phyloP scores from a whole-genome alignment of 805 yeast species.

The Ogataea angusta region DNA sequence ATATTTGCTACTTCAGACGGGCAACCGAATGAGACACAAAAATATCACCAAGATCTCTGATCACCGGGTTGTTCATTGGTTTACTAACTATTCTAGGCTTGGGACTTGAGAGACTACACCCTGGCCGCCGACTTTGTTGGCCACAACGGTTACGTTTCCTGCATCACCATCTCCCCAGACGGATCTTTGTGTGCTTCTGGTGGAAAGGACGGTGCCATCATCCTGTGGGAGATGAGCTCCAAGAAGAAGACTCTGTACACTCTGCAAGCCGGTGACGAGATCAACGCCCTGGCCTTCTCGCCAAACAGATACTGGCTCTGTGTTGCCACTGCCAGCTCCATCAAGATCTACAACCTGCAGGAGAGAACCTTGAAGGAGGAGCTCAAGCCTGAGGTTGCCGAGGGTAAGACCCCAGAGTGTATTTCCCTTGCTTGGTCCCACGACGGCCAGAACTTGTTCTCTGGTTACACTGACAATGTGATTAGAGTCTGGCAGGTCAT shows the following conservation, averaged over 20 bases:
- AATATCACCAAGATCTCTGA: slow-evolving; percentile 99
- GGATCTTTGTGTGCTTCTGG: slow-evolving; percentile 99
- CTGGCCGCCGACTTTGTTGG: slow-evolving; percentile 96
- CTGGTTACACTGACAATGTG: slow-evolving; percentile 99
- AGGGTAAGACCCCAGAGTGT: slow-evolving; percentile 97
- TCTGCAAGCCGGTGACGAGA: slow-evolving; percentile 92
- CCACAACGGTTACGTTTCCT: slow-evolving; percentile 98
- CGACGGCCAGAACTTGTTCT: slow-evolving; percentile 98
- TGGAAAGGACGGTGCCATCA: slow-evolving; percentile 98
- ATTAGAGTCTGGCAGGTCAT: slow-evolving; percentile 99
- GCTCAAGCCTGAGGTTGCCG: slow-evolving; percentile 96
- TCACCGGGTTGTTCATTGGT: slow-evolving; percentile 23
- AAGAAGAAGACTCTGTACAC: slow-evolving; percentile 81
- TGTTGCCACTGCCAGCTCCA: slow-evolving; percentile 97
- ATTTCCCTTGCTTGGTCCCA: slow-evolving; percentile 99
- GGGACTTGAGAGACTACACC: slow-evolving; percentile 77
- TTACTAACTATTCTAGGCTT: slow-evolving; percentile 57
- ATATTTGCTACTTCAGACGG: slow-evolving; percentile 99
- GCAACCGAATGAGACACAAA: slow-evolving; percentile 87
- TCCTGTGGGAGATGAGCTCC: slow-evolving; percentile 94
- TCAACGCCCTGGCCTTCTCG: slow-evolving; percentile 98
- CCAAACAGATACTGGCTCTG: slow-evolving; percentile 99
- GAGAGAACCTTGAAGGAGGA: slow-evolving; percentile 92
- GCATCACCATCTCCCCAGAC: slow-evolving; percentile 98
- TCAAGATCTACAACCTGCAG: slow-evolving; percentile 97